Percentiles rank a stretch among this genome's conserved stretches.
Evolutionary conservation across 2,329 filamentous ascomycete genomes (phyloP).

Genomic region (Hypoxylon sp.): DNA sequence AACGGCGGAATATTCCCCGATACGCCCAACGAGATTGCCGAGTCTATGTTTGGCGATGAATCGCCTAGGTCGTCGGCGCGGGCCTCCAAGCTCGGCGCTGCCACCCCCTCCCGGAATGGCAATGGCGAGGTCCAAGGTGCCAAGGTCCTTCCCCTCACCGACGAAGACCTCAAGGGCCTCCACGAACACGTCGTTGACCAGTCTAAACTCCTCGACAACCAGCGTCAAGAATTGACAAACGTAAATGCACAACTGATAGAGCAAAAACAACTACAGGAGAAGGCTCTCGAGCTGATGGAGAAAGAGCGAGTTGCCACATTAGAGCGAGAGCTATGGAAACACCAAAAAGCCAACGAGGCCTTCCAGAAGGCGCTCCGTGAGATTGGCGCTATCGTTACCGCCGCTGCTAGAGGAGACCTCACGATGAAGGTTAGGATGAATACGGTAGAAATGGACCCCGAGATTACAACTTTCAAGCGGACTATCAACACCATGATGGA

Average conservation of each 20-base stretch:
- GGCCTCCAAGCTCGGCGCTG: constrained; percentile 58
- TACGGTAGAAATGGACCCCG: constrained; percentile 94
- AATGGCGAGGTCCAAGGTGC: constrained; percentile 46
- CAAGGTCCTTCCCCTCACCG: constrained; percentile 67
- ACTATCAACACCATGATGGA: constrained; percentile 99
- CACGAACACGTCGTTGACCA: constrained; percentile 93
- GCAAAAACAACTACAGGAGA: constrained; percentile 85
- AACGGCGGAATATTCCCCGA: constrained; percentile 72
- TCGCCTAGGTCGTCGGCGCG: constrained; percentile 49
- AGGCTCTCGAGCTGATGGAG: constrained; percentile 82
- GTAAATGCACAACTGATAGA: constrained; percentile 86
- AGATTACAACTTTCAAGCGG: constrained; percentile 96
- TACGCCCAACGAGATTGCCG: constrained; percentile 78
- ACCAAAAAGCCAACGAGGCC: constrained; percentile 96
- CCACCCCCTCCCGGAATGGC: constrained; percentile 50
- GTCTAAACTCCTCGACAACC: constrained; percentile 87
- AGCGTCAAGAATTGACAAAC: constrained; percentile 83
- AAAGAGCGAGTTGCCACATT: constrained; percentile 86
- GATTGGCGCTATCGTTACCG: constrained; percentile 96
- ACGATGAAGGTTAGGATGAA: constrained; percentile 98
- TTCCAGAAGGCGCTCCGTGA: constrained; percentile 97
- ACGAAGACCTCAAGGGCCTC: constrained; percentile 84
- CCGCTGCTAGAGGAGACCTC: constrained; percentile 91
- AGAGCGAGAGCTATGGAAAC: constrained; percentile 93
- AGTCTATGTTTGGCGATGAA: constrained; percentile 69